Percentiles rank a stretch among this genome's conserved stretches.
Conservation (phyloP, 805 yeast species). For the Ogataea zsoltii region DNA sequence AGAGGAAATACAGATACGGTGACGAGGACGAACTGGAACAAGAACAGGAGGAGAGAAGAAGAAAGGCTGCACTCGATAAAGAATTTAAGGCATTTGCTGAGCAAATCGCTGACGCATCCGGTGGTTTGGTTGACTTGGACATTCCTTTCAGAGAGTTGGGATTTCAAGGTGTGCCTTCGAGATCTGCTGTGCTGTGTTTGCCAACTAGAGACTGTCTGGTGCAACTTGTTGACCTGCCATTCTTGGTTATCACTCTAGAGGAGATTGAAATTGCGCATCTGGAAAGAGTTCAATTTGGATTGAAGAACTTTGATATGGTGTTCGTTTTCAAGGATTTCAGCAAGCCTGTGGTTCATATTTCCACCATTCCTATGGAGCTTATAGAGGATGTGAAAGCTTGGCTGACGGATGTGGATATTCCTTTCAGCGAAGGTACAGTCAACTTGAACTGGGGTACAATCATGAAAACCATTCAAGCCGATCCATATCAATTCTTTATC, state of each 20-base stretch:
- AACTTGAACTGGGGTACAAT: conserved; percentile 94
- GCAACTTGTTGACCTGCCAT: conserved; percentile 93
- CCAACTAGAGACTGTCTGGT: conserved; percentile 97
- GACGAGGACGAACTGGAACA: conserved; percentile 98
- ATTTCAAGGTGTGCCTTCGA: conserved; percentile 94
- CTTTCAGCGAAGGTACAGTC: conserved; percentile 91
- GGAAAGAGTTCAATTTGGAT: conserved; percentile 96
- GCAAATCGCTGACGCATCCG: conserved; percentile 83
- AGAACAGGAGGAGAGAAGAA: conserved; percentile 95
- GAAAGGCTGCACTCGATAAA: conserved; percentile 86
- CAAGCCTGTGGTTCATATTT: conserved; percentile 86
- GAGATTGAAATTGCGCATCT: conserved; percentile 94
- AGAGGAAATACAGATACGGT: conserved; percentile 84
- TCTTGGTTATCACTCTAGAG: conserved; percentile 83
- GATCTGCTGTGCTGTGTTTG: conserved; percentile 92
- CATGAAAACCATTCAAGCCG: conserved; percentile 89
- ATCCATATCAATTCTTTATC: conserved; percentile 89
- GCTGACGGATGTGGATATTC: conserved; percentile 97
- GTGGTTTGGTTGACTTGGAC: conserved; percentile 83
- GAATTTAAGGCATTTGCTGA: conserved; percentile 91
- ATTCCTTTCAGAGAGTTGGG: conserved; percentile 95
- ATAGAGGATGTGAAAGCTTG: conserved; percentile 93
- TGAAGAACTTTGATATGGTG: conserved; percentile 95
- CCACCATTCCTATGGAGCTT: conserved; percentile 91
- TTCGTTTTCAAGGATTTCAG: conserved; percentile 91